Percentiles rank a stretch among this genome's conserved stretches.
Conservation (phyloP, 1,284 basidiomycete genomes). For the Cryptococcus sp. region DNA sequence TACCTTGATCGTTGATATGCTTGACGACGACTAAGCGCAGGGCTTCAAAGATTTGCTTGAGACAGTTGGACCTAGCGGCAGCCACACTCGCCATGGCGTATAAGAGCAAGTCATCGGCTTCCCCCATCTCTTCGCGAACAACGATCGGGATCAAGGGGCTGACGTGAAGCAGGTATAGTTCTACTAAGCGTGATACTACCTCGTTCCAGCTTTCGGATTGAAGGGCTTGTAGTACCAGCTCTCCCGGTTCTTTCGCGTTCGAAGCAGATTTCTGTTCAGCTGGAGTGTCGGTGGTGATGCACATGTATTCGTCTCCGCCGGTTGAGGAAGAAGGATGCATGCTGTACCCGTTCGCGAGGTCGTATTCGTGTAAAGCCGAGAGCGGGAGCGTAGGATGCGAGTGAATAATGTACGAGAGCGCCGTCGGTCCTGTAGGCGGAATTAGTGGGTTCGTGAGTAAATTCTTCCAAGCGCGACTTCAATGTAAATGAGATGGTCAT, state of each 20-base stretch:
- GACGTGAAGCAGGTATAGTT: constrained; percentile 23
- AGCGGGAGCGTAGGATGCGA: constrained; percentile 34
- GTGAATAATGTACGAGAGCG: constrained; percentile 33
- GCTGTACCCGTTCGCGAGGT: constrained; percentile 9
- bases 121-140: constrained; percentile 17
- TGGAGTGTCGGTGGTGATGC: constrained; percentile 8
- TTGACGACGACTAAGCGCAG: constrained; percentile 19
- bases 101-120: constrained; percentile 15
- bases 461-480: not conserved
- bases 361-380: constrained; percentile 18
- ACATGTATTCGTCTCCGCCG: constrained; percentile 25
- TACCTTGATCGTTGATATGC: constrained; percentile 25
- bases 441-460: not conserved
- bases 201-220: constrained; percentile 27
- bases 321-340: constrained; percentile 17
- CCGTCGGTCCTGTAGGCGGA: constrained; percentile 23
- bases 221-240: constrained; percentile 16
- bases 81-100: constrained; percentile 34
- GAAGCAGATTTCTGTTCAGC: too few species aligned
- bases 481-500: not conserved
- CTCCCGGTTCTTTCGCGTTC: constrained; percentile 7
- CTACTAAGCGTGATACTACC: constrained; percentile 26
- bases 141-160: constrained; percentile 29
- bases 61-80: constrained; percentile 24
- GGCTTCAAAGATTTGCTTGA: constrained; percentile 30